These are phyloP conservation scores for Evernia prunastri DNA, from an alignment of 495 filamentous ascomycete species.

Conservation along the genomic window DNA sequence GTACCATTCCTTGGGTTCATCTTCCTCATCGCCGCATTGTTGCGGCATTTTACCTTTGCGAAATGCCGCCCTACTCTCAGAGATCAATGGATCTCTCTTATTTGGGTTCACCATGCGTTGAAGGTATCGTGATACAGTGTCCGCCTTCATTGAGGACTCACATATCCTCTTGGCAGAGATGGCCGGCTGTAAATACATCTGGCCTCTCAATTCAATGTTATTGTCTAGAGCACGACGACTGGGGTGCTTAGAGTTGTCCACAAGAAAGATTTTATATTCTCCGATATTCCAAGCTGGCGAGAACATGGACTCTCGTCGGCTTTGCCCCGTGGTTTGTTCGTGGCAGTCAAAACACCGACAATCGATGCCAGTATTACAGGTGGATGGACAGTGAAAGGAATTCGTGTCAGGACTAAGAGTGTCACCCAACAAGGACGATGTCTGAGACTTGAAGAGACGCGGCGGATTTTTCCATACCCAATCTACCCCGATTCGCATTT, in stretches of 20 bases:
- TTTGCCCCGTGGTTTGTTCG: neutral
- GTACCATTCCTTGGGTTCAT: neutral
- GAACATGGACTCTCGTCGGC: neutral
- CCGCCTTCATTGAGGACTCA: neutral
- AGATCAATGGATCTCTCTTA: neutral
- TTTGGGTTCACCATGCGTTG: neutral
- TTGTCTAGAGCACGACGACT: neutral
- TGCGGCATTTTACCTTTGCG: neutral
- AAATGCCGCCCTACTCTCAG: neutral
- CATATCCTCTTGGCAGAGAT: neutral
- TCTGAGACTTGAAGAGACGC: neutral
- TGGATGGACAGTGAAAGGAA: neutral
- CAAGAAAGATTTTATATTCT: neutral
- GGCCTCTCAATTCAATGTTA: neutral
- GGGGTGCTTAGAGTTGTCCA: neutral
- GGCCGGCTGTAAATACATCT: neutral
- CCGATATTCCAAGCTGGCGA: neutral
- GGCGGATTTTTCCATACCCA: slow-evolving; percentile 9
- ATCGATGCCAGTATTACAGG: neutral
- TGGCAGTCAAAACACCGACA: slow-evolving; percentile 11
- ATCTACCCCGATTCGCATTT: neutral
- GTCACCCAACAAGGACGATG: too few relatives aligned
- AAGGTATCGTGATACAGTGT: neutral
- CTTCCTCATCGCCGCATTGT: neutral
- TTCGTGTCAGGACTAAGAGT: neutral